Evolutionary conservation across 1,139 yeast genomes (phyloP), one percentile per base, ranked within the genome.

Genomic region (Magnusiomyces clavatus): DNA sequence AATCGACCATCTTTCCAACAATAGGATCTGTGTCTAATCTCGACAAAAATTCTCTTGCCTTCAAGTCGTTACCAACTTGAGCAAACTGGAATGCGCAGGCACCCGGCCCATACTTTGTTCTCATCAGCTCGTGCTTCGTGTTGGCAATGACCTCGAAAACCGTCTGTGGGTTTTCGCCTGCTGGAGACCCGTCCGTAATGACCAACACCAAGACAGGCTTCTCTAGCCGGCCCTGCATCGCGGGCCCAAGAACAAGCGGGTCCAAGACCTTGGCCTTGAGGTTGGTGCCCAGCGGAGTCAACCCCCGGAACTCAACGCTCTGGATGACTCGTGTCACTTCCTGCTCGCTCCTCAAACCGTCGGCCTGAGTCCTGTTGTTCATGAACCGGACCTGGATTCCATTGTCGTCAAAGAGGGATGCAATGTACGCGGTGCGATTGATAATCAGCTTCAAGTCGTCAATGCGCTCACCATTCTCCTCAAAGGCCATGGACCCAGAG

Each of bases 401-500:
- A 52, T 65, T 65, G 11, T 59, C 56, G 49, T 65, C 69, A 46
- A 65, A 64, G 42, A 65, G 55, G 6, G 67, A 55, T 5, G 64
- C 64, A 16, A 67, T 67, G 47, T 55, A 62, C 5, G 68, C 64
- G 11, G 63, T 61, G 12, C 66, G 58, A 37, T 58, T 54, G 44
- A 65, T 51, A 36, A 65, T 65, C 48, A 65, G 53, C 57, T 64
- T 63, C 49, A 65, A 58, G 50, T 65, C 69, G 37, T 64, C 68
- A 50, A 65, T 64, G 39, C 69, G 63, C 55, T 63, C 66, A n/a
- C 69, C 69, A 48, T 63, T 63, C 51, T 64, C 68, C 52, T 64
- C 68, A 51, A 65, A 64, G 8, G 65, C 60, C 69, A 65, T 65
- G 20, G 69, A 65, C 6, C 69, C 69, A 11, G 68, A 64, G 50